Evolutionary conservation across 2,329 filamentous ascomycete species (phyloP).

Genomic region (Fusarium pseudonygamai): DNA sequence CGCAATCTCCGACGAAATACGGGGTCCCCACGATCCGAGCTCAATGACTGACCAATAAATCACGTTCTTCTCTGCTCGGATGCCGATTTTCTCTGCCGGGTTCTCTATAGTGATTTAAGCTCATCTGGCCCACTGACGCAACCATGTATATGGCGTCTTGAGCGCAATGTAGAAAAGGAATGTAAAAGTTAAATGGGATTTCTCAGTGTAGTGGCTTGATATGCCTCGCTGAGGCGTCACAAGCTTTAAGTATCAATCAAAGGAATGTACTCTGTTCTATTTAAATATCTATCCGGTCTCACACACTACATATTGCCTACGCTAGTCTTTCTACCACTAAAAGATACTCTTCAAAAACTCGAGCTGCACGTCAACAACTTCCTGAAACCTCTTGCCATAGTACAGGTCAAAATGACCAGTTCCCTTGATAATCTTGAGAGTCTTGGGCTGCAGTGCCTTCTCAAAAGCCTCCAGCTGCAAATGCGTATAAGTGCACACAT

Average conservation of each 20-base stretch:
- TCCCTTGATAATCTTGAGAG: neutral
- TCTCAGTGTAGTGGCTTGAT: no score
- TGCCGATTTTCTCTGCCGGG: neutral
- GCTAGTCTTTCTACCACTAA: neutral
- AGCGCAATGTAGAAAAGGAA: no score
- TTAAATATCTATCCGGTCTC: neutral
- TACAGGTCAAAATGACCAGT: neutral
- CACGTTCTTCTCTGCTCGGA: neutral
- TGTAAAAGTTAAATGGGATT: no score
- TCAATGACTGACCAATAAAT: neutral
- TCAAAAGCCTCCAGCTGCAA: neutral
- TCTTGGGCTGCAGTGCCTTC: neutral
- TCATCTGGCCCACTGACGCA: neutral
- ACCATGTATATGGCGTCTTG: rapidly evolving
- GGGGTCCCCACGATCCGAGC: neutral
- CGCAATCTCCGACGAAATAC: neutral
- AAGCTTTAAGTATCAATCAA: no score
- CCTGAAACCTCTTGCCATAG: neutral
- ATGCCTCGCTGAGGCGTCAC: no score
- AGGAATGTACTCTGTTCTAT: neutral
- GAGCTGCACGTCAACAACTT: neutral
- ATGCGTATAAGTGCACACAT: neutral
- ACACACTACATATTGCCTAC: rapidly evolving
- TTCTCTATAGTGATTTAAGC: neutral
- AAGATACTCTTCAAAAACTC: neutral